Evolutionary conservation across 2,329 filamentous ascomycete species (phyloP).

Genomic region (Rhexocercosporidium sp.): DNA sequence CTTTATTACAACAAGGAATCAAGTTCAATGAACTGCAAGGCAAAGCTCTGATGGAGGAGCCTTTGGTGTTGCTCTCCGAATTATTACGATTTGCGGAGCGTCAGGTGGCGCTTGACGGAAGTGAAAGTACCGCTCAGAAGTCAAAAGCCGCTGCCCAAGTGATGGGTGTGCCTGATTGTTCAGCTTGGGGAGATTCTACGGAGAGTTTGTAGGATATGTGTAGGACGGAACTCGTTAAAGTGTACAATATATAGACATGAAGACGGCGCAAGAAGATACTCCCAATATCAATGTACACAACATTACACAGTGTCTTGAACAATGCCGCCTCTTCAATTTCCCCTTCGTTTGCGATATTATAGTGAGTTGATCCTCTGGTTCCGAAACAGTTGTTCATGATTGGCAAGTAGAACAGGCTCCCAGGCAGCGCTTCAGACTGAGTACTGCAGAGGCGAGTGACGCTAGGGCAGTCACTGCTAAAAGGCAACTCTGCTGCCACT

Average conservation of each 20-base stretch:
- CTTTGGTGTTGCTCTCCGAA: slow-evolving; percentile 37
- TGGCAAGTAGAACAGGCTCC: no score
- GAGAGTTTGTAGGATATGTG: slow-evolving; percentile 18
- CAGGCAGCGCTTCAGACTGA: no score
- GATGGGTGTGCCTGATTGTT: slow-evolving; percentile 37
- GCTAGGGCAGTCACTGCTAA: no score
- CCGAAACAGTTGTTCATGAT: no score
- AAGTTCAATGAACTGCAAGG: slow-evolving; percentile 36
- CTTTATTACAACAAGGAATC: slow-evolving; percentile 36
- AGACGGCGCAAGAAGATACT: background rate
- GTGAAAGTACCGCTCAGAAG: background rate
- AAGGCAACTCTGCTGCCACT: no score
- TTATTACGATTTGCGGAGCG: slow-evolving; percentile 36
- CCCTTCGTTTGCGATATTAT: background rate
- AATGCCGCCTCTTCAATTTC: background rate
- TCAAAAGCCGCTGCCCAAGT: slow-evolving; percentile 24
- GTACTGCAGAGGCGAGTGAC: no score
- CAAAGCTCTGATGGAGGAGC: slow-evolving; percentile 40
- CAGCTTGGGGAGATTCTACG: slow-evolving; percentile 18
- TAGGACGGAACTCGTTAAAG: background rate
- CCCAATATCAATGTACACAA: background rate
- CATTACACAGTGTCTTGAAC: background rate
- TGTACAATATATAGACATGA: background rate
- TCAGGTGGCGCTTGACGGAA: slow-evolving; percentile 7
- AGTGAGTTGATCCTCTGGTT: no score